A percentile compares a stretch with the other conserved stretches of the same genome.
phyloP scores from a whole-genome alignment of 225 moss, liverwort and hornwort genomes.

The Straminergon stramineum region DNA sequence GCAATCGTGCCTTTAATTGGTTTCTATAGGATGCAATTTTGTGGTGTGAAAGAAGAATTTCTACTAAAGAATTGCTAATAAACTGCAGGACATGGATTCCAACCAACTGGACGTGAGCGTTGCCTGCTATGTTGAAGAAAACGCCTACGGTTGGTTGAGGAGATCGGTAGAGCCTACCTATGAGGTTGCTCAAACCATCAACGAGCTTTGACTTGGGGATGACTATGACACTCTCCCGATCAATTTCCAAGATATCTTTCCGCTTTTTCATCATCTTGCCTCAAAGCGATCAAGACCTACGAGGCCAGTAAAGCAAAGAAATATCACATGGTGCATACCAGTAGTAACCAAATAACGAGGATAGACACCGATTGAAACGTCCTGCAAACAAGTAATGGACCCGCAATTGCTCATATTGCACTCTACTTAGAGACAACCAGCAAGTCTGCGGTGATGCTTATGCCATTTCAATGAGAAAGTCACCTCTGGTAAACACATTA shows the following conservation, averaged over 20 bases:
- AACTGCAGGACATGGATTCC: background rate
- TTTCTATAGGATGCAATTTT: background rate
- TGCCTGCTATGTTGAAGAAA: background rate
- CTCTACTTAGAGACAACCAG: background rate
- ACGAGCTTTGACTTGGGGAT: constrained; percentile 45
- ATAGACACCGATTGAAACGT: background rate
- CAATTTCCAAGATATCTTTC: constrained; percentile 46
- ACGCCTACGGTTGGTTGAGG: background rate
- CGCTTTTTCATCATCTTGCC: constrained; percentile 18
- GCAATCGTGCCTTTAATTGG: background rate
- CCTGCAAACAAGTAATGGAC: background rate
- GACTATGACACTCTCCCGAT: constrained; percentile 47
- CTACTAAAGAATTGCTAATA: background rate
- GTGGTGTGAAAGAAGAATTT: background rate
- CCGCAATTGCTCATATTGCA: background rate
- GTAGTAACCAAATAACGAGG: background rate
- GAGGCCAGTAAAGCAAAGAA: background rate
- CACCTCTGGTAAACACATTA: background rate
- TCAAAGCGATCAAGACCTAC: background rate
- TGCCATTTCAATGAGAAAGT: background rate
- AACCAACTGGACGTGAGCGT: background rate
- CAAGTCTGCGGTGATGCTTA: background rate
- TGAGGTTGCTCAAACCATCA: constrained; percentile 34
- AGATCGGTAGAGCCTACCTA: constrained; percentile 20
- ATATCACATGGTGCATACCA: background rate